Conservation (phyloP, 2,329 filamentous ascomycete genomes). For the Septoria petroselini region DNA sequence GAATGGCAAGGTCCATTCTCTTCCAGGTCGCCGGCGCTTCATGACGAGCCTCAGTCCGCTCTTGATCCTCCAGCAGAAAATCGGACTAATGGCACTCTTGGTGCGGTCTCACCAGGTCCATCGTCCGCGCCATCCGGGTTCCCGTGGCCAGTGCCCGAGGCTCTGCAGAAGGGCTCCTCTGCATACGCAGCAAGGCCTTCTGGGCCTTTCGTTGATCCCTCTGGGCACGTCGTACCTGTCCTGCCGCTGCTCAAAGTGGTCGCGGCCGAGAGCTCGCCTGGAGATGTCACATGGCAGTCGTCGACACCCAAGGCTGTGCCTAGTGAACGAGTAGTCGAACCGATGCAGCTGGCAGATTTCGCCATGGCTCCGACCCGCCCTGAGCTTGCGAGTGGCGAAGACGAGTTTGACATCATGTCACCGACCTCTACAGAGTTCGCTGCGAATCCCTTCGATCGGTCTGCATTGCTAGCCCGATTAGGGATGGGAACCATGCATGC, state of each 20-base stretch:
- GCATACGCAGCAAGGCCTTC: constrained; percentile 40
- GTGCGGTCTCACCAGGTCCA: constrained; percentile 53
- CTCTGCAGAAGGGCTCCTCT: background rate
- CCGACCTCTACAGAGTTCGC: constrained; percentile 44
- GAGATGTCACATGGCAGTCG: constrained; percentile 6
- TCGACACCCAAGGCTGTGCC: background rate
- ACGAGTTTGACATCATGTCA: constrained; percentile 42
- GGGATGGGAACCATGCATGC: constrained; percentile 38
- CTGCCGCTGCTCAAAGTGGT: constrained; percentile 34
- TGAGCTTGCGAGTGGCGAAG: constrained; percentile 33
- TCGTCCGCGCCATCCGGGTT: constrained; percentile 65
- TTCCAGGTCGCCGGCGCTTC: constrained; percentile 16
- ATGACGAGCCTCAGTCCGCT: constrained; percentile 27
- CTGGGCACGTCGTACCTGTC: constrained; percentile 37
- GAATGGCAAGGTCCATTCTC: constrained; percentile 37
- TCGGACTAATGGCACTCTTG: constrained; percentile 28
- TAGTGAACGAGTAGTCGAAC: background rate
- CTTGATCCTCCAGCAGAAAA: constrained; percentile 15
- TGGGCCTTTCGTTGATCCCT: constrained; percentile 48
- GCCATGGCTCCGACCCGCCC: constrained; percentile 38
- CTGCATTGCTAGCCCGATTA: constrained; percentile 36
- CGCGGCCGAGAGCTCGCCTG: constrained; percentile 15
- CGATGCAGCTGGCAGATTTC: constrained; percentile 36
- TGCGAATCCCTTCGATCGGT: constrained; percentile 37
- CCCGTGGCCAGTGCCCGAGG: constrained; percentile 55